These are phyloP conservation scores for Cordyceps pruinosa DNA, from an alignment of 2,329 filamentous ascomycete genomes.

Conservation along the genomic window DNA sequence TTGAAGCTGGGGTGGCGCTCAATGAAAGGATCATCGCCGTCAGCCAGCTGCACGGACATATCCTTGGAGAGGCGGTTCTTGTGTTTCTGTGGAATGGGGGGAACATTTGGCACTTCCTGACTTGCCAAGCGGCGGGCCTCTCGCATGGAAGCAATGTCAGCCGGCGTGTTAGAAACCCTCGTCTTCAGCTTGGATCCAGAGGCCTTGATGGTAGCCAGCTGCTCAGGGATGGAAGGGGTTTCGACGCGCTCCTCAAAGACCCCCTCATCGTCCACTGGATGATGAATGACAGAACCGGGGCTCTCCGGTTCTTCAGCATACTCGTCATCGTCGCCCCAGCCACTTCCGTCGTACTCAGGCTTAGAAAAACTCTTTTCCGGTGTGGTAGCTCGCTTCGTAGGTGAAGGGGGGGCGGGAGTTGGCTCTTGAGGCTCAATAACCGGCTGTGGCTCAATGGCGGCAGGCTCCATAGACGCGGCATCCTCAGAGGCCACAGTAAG, in stretches of 20 bases:
- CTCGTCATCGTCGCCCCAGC: conserved; percentile 51
- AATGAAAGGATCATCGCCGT: conserved; percentile 36
- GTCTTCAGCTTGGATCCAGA: conserved; percentile 84
- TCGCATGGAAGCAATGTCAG: conserved; percentile 77
- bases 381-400: conserved; percentile 36
- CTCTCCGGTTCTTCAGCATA: conserved; percentile 60
- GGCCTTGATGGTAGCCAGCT: conserved; percentile 79
- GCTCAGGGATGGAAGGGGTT: conserved; percentile 67
- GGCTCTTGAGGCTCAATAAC: neutral
- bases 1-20: conserved; percentile 68
- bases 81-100: conserved; percentile 55
- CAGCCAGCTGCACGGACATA: conserved; percentile 31
- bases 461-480: neutral
- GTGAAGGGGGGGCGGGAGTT: conserved; percentile 14
- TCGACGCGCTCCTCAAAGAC: conserved; percentile 32
- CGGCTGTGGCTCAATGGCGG: neutral
- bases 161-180: conserved; percentile 77
- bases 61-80: conserved; percentile 48
- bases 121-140: conserved; percentile 81
- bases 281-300: conserved; percentile 85
- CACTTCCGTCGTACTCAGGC: conserved; percentile 57
- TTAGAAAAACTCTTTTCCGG: conserved; percentile 47
- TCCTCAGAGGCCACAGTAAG: neutral
- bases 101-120: conserved; percentile 56
- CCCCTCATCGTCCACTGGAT: conserved; percentile 45